A percentile compares a stretch with the other conserved stretches of the same genome.
These are phyloP conservation scores for Diaporthe destruens DNA, from an alignment of 2,329 filamentous ascomycete genomes.

Conservation along the genomic window DNA sequence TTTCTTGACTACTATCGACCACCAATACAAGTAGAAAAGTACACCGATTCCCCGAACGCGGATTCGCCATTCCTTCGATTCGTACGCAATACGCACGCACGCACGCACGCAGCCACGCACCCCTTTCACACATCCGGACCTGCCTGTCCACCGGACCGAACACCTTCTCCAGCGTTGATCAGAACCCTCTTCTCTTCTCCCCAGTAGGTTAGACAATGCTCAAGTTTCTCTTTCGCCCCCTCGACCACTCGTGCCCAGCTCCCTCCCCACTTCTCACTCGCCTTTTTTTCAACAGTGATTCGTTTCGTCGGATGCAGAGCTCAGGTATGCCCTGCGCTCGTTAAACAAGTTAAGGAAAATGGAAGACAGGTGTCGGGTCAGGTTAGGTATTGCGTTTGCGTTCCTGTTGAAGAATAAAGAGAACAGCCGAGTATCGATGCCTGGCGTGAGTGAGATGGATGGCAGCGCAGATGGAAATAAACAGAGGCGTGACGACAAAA, in stretches of 20 bases:
- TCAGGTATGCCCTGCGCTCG: conserved; percentile 29
- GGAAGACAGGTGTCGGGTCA: conserved; percentile 22
- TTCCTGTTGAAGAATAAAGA: conserved; percentile 16
- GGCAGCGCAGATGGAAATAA: conserved; percentile 26
- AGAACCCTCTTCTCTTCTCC: neutral
- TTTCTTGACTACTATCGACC: conserved; percentile 30
- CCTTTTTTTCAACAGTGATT: conserved; percentile 33
- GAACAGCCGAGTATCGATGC: conserved; percentile 13
- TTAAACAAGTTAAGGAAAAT: conserved; percentile 25
- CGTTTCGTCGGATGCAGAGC: conserved; percentile 31
- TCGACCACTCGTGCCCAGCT: conserved; percentile 14
- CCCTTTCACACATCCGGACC: neutral
- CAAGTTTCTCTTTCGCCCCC: neutral
- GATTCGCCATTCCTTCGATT: conserved; percentile 22
- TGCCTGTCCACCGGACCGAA: conserved; percentile 7
- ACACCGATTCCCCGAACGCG: conserved; percentile 29
- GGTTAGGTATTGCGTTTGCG: conserved; percentile 33
- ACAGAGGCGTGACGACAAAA: conserved; percentile 27
- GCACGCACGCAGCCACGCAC: too few species aligned
- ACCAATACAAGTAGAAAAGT: conserved; percentile 28
- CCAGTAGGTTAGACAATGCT: conserved; percentile 12
- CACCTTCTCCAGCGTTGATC: conserved; percentile 16
- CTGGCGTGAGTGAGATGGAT: conserved; percentile 26
- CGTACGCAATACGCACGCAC: conserved; percentile 6
- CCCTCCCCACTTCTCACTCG: neutral